Evolutionary conservation across 257 asterid species (phyloP).

Genomic region (Salvia rosmarinus): DNA sequence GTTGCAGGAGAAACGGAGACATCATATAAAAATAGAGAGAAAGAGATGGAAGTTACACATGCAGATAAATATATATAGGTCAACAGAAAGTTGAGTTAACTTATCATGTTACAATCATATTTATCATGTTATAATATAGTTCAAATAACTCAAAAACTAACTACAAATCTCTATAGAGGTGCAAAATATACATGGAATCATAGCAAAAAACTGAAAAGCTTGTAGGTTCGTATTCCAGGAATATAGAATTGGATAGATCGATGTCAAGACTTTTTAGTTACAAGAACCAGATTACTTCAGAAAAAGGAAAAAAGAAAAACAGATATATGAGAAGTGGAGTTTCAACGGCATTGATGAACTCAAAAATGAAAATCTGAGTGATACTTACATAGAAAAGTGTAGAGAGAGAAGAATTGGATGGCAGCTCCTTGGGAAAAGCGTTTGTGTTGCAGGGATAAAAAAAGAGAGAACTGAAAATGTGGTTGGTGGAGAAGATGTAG

Average conservation of each 20-base stretch:
- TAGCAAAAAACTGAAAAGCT: neutral
- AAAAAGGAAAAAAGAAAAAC: neutral
- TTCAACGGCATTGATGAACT: neutral
- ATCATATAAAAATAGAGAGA: conserved; percentile 22
- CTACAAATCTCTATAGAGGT: no score
- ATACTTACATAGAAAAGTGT: conserved; percentile 8
- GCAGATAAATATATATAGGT: neutral
- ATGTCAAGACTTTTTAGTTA: no score
- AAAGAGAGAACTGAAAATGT: conserved; percentile 4
- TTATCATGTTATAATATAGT: no score
- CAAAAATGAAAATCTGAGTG: no score
- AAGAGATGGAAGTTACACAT: conserved; percentile 19
- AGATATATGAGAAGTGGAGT: neutral
- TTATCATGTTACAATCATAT: conserved; percentile 6
- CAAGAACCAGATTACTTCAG: no score
- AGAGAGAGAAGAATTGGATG: conserved; percentile 1
- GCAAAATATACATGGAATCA: neutral
- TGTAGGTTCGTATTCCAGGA: neutral
- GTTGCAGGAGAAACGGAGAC: conserved; percentile 75
- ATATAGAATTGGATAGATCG: no score
- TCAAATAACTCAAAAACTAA: neutral
- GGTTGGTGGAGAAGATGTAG: conserved; percentile 23
- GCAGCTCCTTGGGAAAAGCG: neutral
- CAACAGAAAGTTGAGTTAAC: neutral
- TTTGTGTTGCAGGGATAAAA: neutral